A percentile compares a stretch with the other conserved stretches of the same genome.
Conservation (phyloP, 2,329 filamentous ascomycete genomes). For the Chaetomium sp. region DNA sequence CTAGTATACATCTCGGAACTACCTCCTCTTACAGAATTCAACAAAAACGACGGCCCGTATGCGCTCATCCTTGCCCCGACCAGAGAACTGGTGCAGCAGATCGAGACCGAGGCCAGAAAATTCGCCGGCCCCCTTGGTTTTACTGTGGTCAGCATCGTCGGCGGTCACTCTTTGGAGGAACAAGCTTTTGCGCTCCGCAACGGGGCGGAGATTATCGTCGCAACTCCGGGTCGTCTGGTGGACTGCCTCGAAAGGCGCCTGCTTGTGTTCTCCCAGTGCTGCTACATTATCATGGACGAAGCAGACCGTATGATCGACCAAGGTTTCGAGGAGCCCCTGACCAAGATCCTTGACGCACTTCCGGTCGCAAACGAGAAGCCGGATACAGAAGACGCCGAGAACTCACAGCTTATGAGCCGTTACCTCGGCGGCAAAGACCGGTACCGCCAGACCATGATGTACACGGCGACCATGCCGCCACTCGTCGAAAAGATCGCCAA, state of each 20-base stretch:
- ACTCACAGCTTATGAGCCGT: slow-evolving; percentile 79
- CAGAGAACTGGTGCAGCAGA: slow-evolving; percentile 95
- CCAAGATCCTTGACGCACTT: slow-evolving; percentile 93
- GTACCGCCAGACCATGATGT: slow-evolving; percentile 99
- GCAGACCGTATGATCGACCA: slow-evolving; percentile 99
- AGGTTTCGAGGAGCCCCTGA: slow-evolving; percentile 95
- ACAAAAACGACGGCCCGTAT: slow-evolving; percentile 93
- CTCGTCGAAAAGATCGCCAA: slow-evolving; percentile 94
- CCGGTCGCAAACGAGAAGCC: slow-evolving; percentile 94
- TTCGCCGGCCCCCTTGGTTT: slow-evolving; percentile 91
- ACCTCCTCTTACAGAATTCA: slow-evolving; percentile 78
- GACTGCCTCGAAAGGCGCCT: slow-evolving; percentile 95
- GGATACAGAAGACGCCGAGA: slow-evolving; percentile 87
- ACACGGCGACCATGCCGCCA: slow-evolving; percentile 96
- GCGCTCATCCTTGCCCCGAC: slow-evolving; percentile 96
- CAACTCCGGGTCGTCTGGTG: slow-evolving; percentile 94
- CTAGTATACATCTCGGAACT: slow-evolving; percentile 93
- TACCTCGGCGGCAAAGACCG: slow-evolving; percentile 74
- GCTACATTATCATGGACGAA: slow-evolving; percentile 99
- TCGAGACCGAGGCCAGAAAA: slow-evolving; percentile 89
- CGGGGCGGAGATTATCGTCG: slow-evolving; percentile 95
- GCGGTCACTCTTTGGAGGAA: slow-evolving; percentile 92
- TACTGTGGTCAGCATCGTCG: slow-evolving; percentile 95
- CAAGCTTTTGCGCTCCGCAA: slow-evolving; percentile 88
- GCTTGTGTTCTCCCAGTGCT: slow-evolving; percentile 91